phyloP scores from a whole-genome alignment of 768 basidiomycete species.

The Mycena albidolilacea region DNA sequence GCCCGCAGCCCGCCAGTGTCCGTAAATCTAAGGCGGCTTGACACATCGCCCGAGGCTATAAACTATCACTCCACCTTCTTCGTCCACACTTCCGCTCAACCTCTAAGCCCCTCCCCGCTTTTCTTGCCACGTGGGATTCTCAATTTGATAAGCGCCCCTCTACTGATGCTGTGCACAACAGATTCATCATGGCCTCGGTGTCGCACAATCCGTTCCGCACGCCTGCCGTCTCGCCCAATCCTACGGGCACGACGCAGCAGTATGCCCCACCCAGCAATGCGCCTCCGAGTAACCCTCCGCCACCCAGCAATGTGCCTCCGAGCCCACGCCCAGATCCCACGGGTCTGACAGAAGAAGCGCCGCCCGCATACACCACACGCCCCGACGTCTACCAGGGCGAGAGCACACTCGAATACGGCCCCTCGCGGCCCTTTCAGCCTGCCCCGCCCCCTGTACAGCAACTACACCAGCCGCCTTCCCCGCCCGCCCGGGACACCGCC shows the following conservation, averaged over 20 bases:
- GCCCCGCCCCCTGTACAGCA: slow-evolving; percentile 17
- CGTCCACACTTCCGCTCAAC: too few relatives aligned
- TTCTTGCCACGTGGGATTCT: too few relatives aligned
- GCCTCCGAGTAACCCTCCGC: neutral
- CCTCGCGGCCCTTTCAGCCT: slow-evolving; percentile 71
- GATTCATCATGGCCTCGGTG: neutral
- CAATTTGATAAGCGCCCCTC: too few relatives aligned
- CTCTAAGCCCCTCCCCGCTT: too few relatives aligned
- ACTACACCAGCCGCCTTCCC: slow-evolving; percentile 25
- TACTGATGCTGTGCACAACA: too few relatives aligned
- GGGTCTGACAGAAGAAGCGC: slow-evolving; percentile 65
- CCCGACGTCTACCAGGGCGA: slow-evolving; percentile 72
- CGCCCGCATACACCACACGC: slow-evolving; percentile 78
- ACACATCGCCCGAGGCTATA: too few relatives aligned
- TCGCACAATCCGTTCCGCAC: slow-evolving; percentile 54
- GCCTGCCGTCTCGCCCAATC: slow-evolving; percentile 45
- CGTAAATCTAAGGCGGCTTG: too few relatives aligned
- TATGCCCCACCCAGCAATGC: neutral
- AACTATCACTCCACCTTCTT: too few relatives aligned
- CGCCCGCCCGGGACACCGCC: neutral
- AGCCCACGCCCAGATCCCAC: slow-evolving; percentile 17
- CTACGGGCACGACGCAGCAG: slow-evolving; percentile 43
- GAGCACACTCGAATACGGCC: slow-evolving; percentile 73
- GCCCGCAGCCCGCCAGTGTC: too few relatives aligned
- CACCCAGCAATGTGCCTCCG: neutral